Percentiles rank a stretch among this genome's conserved stretches.
Evolutionary conservation across 805 yeast genomes (phyloP).

Genomic region (Trichomonascus vanleenenianus): DNA sequence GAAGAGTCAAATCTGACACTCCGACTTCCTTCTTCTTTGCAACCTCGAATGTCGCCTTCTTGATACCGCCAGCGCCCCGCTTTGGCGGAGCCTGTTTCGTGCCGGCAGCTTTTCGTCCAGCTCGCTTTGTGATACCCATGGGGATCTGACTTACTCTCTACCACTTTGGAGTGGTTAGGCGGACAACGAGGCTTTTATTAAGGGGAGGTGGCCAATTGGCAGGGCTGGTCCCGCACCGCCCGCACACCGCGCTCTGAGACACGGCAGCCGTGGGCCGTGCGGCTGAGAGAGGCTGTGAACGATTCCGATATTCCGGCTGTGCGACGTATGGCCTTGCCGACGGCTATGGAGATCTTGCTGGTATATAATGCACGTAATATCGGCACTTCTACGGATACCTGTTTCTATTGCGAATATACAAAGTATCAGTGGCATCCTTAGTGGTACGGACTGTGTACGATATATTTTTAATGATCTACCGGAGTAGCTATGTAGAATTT

Average conservation of each 20-base stretch:
- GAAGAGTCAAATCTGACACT: constrained; percentile 84
- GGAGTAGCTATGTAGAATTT: too few relatives aligned
- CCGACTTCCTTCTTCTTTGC: constrained; percentile 96
- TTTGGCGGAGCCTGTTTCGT: constrained; percentile 34
- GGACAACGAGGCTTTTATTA: background rate
- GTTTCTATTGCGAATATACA: too few relatives aligned
- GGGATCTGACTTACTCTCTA: background rate
- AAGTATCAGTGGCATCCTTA: too few relatives aligned
- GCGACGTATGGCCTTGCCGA: too few relatives aligned
- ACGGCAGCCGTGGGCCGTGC: background rate
- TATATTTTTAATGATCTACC: too few relatives aligned
- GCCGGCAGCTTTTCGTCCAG: constrained; percentile 52
- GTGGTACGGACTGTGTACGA: too few relatives aligned
- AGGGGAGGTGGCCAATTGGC: background rate
- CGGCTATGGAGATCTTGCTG: too few relatives aligned
- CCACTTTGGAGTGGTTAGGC: background rate
- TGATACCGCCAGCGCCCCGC: constrained; percentile 42
- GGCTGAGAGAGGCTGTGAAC: background rate
- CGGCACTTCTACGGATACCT: too few relatives aligned
- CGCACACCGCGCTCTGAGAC: background rate
- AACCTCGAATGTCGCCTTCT: constrained; percentile 86
- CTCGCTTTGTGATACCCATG: constrained; percentile 76
- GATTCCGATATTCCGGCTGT: too few relatives aligned
- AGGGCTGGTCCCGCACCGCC: background rate
- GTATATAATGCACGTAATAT: too few relatives aligned